phyloP scores from a whole-genome alignment of 208 protist genomes.

The Strigomonas culicis region DNA sequence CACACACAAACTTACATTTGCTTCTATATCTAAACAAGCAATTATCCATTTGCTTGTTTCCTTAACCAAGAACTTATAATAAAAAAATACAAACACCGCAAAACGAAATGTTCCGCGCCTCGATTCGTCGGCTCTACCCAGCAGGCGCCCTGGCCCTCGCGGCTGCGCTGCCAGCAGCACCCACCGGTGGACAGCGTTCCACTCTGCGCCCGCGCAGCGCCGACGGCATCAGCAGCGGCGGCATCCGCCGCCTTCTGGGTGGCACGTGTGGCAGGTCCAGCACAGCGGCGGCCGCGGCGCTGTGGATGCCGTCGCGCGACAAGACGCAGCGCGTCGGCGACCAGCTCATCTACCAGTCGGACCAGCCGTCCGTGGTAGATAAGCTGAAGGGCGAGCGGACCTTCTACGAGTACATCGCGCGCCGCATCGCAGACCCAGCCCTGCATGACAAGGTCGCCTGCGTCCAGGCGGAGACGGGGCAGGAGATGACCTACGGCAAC shows the following conservation, averaged over 20 bases:
- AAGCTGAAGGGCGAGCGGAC: constrained; percentile 16
- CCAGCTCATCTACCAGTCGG: constrained; percentile 27
- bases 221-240: neutral
- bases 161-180: neutral
- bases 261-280: neutral
- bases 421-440: too few relatives aligned
- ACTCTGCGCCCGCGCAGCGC: neutral
- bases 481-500: constrained; percentile 25
- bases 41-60: neutral
- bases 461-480: constrained; percentile 31
- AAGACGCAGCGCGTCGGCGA: neutral
- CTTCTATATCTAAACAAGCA: neutral
- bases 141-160: neutral
- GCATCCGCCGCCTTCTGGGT: neutral
- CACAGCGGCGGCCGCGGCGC: too few relatives aligned
- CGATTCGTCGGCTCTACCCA: neutral
- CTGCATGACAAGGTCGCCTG: too few relatives aligned
- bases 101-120: neutral
- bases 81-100: neutral
- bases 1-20: too few relatives aligned
- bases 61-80: neutral
- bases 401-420: constrained; percentile 28
- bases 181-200: neutral
- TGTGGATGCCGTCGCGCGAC: neutral
- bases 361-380: constrained; percentile 20